Base-by-base conservation (phyloP, 805 yeast genomes). In the Teunomyces pallodes region DNA sequence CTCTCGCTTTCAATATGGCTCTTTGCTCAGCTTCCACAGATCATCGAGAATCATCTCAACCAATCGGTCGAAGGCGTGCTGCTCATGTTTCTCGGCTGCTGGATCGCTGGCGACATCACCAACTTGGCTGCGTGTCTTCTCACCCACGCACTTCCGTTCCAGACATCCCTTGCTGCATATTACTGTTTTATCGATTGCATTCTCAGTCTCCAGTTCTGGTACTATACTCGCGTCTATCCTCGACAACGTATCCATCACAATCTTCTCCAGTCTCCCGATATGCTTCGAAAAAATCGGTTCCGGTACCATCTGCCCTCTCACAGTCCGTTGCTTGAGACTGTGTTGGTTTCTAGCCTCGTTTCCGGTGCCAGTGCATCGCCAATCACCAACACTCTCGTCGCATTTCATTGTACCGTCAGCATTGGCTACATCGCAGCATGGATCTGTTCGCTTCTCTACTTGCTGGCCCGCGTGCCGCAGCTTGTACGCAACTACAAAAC, bases 111-210 rank as follows among this genome's bases (percentile, higher is more conserved):
- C 13, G 76, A 58, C 40, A 64, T 74, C 16, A 75, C 82, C 7
- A 77, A 81, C 39, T 64, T 84, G 27, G 41, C 77, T 0, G 97
- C 97, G 0, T 89, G 96, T 51, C 50, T 87, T 0, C 61, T 90
- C 42, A 90, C 96, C 0, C 62, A 79, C 5, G 97, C 91, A 51
- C 70, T 90, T 42, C 82, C 85, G n/a, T 91, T 90, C 66, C 97
- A 90, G 62, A 77, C 82, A 9, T 69, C 83, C 17, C 69, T 90
- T 13, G 88, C 95, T 0, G 49, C 78, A 2, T 91, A 91, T 66
- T 90, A 87, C 61, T 71, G 92, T 44, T 66, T 75, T 48, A 86
- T 87, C 52, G 97, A 91, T 65, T 46, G 77, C 20, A 70, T 88
- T 9, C 71, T 91, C 27, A 74, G 83, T 42, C 73, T 77, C 3